Evolutionary conservation across 2,329 filamentous ascomycete genomes (phyloP).

Genomic region (Colletotrichum camelliae): DNA sequence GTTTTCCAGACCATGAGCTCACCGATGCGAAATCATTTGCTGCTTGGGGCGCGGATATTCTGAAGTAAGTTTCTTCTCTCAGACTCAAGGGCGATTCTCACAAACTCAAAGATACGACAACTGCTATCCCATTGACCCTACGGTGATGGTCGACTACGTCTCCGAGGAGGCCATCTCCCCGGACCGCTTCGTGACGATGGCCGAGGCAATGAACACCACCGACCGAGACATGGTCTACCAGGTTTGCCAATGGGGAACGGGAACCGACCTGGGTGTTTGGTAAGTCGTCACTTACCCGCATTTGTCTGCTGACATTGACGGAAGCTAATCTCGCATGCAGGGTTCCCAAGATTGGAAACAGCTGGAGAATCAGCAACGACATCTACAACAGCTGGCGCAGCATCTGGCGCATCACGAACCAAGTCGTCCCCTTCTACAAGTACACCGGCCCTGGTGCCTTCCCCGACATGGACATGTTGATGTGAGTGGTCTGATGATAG

Average conservation of each 20-base stretch:
- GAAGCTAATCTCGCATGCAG: not conserved
- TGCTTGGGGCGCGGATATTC: conserved; percentile 49
- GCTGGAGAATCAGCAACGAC: conserved; percentile 59
- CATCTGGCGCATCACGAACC: conserved; percentile 57
- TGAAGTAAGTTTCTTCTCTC: conserved; percentile 48
- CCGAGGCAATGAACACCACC: conserved; percentile 40
- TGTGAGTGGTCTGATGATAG: conserved; percentile 32
- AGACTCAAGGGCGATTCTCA: rapidly evolving
- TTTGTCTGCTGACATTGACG: not conserved
- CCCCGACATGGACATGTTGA: conserved; percentile 58
- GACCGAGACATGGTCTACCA: conserved; percentile 52
- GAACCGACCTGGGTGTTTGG: conserved; percentile 52
- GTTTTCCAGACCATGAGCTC: conserved; percentile 41
- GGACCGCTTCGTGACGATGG: conserved; percentile 52
- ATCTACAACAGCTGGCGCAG: conserved; percentile 56
- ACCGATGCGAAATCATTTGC: conserved; percentile 45
- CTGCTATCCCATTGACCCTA: conserved; percentile 49
- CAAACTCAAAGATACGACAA: conserved; percentile 47
- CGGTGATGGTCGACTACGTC: conserved; percentile 46
- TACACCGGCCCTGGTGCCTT: conserved; percentile 52
- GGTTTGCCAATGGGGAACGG: conserved; percentile 60
- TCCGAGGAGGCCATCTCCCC: conserved; percentile 43
- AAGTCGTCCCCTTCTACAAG: conserved; percentile 51
- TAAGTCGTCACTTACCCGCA: not conserved
- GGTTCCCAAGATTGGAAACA: conserved; percentile 37